Conservation (phyloP, 179 eudicot genomes). For the Amaranthus tricolor region DNA sequence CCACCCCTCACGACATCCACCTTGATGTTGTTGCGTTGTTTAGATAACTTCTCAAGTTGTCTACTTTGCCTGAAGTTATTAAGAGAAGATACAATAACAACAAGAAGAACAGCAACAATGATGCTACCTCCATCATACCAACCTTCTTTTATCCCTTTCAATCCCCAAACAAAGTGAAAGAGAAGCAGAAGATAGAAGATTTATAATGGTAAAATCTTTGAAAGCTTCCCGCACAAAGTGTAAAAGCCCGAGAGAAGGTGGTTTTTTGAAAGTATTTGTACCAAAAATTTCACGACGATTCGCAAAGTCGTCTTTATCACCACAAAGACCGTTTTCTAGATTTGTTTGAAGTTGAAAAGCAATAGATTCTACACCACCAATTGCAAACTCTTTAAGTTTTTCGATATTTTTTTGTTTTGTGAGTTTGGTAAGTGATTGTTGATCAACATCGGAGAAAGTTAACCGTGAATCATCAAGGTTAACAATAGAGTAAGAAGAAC, state of each 20-base stretch:
- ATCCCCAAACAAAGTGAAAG: conserved; percentile 33
- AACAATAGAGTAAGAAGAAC: conserved; percentile 12
- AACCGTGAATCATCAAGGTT: conserved; percentile 20
- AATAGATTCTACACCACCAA: conserved; percentile 23
- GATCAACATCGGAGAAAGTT: conserved; percentile 23
- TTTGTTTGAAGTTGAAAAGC: conserved; percentile 17
- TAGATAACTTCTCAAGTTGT: conserved; percentile 25
- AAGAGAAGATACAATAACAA: conserved; percentile 21
- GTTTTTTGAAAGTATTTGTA: conserved; percentile 14
- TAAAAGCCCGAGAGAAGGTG: conserved; percentile 13
- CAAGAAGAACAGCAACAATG: conserved; percentile 20
- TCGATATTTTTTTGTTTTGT: conserved; percentile 22
- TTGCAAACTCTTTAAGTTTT: conserved; percentile 4
- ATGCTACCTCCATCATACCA: conserved; percentile 37
- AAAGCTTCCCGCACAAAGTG: conserved; percentile 24
- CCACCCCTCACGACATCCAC: conserved; percentile 24
- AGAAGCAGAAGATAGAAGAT: conserved; percentile 24
- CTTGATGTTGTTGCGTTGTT: conserved; percentile 22
- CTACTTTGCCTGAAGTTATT: conserved; percentile 28
- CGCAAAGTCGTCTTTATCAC: conserved; percentile 7
- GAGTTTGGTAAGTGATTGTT: conserved; percentile 9
- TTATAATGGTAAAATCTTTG: conserved; percentile 25
- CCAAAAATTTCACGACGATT: conserved; percentile 9
- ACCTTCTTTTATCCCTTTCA: conserved; percentile 24
- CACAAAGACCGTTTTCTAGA: conserved; percentile 19